Percentiles rank a stretch among this genome's conserved stretches.
Conservation (phyloP, 2,329 filamentous ascomycete genomes). For the Sporothrix pallida region DNA sequence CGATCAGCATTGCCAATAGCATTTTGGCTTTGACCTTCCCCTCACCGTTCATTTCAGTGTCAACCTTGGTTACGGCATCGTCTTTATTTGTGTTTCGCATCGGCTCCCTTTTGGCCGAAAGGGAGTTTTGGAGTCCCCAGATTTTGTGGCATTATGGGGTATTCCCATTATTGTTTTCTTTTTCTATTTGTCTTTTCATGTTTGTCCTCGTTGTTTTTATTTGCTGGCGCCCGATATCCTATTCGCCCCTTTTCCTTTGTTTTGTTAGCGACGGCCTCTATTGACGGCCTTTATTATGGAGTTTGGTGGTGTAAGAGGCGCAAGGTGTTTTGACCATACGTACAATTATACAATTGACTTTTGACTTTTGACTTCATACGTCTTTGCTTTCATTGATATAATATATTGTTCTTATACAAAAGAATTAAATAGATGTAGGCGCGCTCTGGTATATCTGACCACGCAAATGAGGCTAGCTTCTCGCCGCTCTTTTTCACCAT, state of each 20-base stretch:
- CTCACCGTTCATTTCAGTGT: neutral
- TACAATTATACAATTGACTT: neutral
- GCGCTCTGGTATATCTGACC: slow-evolving; percentile 12
- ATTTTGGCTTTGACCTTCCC: neutral
- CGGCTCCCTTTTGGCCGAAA: neutral
- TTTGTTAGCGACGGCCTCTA: neutral
- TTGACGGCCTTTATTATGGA: neutral
- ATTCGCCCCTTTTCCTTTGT: neutral
- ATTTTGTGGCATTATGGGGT: neutral
- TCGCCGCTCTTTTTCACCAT: neutral
- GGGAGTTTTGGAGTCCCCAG: neutral
- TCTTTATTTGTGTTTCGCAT: neutral
- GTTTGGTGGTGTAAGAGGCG: neutral
- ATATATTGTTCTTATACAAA: neutral
- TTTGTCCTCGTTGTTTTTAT: neutral
- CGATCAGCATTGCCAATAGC: neutral
- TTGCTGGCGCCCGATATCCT: slow-evolving; percentile 7
- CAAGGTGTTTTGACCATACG: too few species aligned
- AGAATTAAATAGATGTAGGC: neutral
- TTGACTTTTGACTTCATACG: too few species aligned
- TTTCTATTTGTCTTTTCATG: neutral
- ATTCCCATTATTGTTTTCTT: neutral
- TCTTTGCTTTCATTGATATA: neutral
- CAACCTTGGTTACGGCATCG: neutral
- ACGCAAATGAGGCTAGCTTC: neutral